Base-by-base conservation (phyloP, 768 basidiomycete genomes). In the Collybia sp. region DNA sequence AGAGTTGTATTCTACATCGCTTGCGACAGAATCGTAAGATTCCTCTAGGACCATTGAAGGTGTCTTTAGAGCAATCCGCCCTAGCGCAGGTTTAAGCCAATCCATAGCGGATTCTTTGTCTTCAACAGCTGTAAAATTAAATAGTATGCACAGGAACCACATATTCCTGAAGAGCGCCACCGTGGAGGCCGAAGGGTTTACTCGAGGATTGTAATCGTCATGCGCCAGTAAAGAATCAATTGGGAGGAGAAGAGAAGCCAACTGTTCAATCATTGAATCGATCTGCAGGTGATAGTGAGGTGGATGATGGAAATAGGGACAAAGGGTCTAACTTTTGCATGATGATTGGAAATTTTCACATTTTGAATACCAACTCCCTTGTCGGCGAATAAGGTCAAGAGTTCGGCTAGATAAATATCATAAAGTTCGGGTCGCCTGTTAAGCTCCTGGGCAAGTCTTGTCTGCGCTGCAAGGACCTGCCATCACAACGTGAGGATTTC, bases 281-380 rank as follows among this genome's bases (percentile, higher is more conserved):
- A 77, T 83, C 85, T 90, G 47, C 19, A 47, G 17, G 30, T 38
- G 43, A 34, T 37, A 20, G n/a, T n/a, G 13, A 34, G 45, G 45
- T 18, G 43, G 42, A 12, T 43, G 15, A 47, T 45, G 12, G 34
- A 25, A 53, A 43, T 48, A 25, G 20, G 45, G 40, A 42, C 12
- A 40, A 5, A 1, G 5, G 15, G 46, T 62, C 15, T 53, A 25
- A 85, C 88, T 73, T 89, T 88, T 30, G 81, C 66, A 50, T 77
- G 77, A 46, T 77, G 77, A 50, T 83, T 82, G 1, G 78, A 70
- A 2, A 81, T 77, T 42, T 85, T 85, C 13, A 82, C 62, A 58
- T 91, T 90, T 61, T 96, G 93, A 25, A 95, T 90, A 5, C 84
- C 85, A 11, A 93, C 80, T 16, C 92, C 92, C 64, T 94, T 94